Evolutionary conservation across 495 filamentous ascomycete species (phyloP).

Genomic region (Aspergillus ellipticus): DNA sequence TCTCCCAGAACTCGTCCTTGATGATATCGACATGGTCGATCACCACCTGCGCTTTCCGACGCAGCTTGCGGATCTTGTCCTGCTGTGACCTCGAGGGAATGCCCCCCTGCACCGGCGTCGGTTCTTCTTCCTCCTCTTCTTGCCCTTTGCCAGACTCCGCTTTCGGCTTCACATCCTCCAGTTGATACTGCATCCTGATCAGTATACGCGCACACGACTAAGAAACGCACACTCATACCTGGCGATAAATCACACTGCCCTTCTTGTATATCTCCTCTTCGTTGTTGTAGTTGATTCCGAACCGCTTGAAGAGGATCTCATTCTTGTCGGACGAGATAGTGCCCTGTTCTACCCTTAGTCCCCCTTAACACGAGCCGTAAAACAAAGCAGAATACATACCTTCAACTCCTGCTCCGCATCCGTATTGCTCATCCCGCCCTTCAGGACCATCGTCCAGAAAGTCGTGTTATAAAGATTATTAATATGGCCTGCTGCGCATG

Average conservation of each 20-base stretch:
- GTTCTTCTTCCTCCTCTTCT: slow-evolving; percentile 18
- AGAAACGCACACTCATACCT: slow-evolving; percentile 46
- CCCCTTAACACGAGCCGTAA: not conserved
- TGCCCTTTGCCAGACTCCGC: slow-evolving; percentile 13
- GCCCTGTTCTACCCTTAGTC: slow-evolving; percentile 49
- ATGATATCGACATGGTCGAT: slow-evolving; percentile 90
- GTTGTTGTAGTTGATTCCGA: slow-evolving; percentile 95
- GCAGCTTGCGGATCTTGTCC: slow-evolving; percentile 73
- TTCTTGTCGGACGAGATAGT: slow-evolving; percentile 86
- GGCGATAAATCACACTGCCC: slow-evolving; percentile 82
- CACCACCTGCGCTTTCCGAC: slow-evolving; percentile 70
- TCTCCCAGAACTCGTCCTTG: slow-evolving; percentile 87
- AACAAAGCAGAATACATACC: slow-evolving; percentile 35
- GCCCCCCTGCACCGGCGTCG: slow-evolving; percentile 11
- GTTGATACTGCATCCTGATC: slow-evolving; percentile 32
- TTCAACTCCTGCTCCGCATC: slow-evolving; percentile 77
- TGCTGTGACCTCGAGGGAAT: slow-evolving; percentile 67
- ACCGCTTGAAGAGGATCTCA: slow-evolving; percentile 86
- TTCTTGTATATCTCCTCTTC: slow-evolving; percentile 91
- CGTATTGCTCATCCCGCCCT: slow-evolving; percentile 67
- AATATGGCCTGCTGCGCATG: slow-evolving; percentile 66
- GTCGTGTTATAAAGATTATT: slow-evolving; percentile 98
- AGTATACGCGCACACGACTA: not conserved
- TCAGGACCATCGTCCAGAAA: slow-evolving; percentile 83
- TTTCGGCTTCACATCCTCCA: slow-evolving; percentile 28